Evolutionary conservation across 1,139 yeast genomes (phyloP).

Genomic region (Blastobotrys elegans): DNA sequence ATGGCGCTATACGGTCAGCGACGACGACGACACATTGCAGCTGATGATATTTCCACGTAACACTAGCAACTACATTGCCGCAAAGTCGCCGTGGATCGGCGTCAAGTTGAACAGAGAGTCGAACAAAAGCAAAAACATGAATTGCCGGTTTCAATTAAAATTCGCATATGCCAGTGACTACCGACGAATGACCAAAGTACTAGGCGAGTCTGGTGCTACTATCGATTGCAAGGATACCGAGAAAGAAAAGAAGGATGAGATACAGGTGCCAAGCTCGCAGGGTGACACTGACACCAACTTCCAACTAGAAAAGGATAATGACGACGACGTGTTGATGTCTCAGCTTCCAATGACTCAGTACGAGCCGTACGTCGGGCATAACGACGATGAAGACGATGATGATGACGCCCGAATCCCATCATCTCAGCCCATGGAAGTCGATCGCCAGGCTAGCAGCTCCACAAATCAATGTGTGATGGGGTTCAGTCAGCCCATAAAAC

Average conservation of each 20-base stretch:
- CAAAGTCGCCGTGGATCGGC: neutral
- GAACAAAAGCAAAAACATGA: neutral
- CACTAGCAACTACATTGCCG: neutral
- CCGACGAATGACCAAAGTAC: neutral
- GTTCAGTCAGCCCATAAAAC: neutral
- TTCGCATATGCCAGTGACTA: neutral
- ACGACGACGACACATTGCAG: neutral
- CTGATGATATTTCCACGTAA: neutral
- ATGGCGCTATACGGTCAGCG: neutral
- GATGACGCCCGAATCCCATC: neutral
- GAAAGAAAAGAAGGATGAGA: neutral
- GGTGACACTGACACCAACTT: neutral
- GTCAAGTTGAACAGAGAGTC: neutral
- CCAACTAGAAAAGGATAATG: neutral
- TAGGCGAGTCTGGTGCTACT: neutral
- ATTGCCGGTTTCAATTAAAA: conserved; percentile 2
- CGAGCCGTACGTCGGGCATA: neutral
- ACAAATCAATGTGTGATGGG: neutral
- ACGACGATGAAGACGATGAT: neutral
- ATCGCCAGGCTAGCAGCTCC: neutral
- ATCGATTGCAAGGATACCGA: neutral
- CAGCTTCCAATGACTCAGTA: conserved; percentile 4
- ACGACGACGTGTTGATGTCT: neutral
- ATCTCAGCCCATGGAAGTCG: neutral
- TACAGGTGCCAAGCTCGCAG: neutral